These are phyloP conservation scores for Huntiella moniliformis DNA, from an alignment of 2,329 filamentous ascomycete species.

Conservation along the genomic window DNA sequence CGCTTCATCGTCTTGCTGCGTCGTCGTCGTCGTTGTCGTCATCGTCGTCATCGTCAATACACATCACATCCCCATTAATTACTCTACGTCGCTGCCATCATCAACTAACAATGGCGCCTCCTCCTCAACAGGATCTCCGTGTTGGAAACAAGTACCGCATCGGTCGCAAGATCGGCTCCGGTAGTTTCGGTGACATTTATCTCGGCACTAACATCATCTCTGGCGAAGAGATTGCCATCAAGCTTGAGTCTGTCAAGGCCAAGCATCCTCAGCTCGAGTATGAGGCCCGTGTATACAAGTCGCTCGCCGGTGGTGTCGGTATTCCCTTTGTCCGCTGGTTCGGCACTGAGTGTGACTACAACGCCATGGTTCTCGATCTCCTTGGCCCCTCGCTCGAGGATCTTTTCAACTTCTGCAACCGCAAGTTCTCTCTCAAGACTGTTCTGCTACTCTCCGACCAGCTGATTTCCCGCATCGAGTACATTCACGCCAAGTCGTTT, in stretches of 20 bases:
- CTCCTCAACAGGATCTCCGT: slow-evolving; percentile 59
- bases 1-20: neutral
- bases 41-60: neutral
- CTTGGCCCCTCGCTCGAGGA: slow-evolving; percentile 92
- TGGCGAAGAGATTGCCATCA: slow-evolving; percentile 98
- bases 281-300: slow-evolving; percentile 84
- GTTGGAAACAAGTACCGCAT: slow-evolving; percentile 99
- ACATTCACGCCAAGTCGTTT: slow-evolving; percentile 98
- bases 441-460: slow-evolving; percentile 92
- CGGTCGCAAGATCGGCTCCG: slow-evolving; percentile 95
- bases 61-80: neutral
- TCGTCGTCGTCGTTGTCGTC: no score
- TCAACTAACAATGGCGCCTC: slow-evolving; percentile 4
- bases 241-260: slow-evolving; percentile 97
- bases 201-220: slow-evolving; percentile 99
- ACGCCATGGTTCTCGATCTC: slow-evolving; percentile 96
- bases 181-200: slow-evolving; percentile 96
- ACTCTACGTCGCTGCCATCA: neutral
- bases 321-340: slow-evolving; percentile 99
- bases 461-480: slow-evolving; percentile 97
- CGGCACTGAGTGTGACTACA: slow-evolving; percentile 98
- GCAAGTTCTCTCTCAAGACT: slow-evolving; percentile 98
- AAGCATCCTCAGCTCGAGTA: slow-evolving; percentile 98
- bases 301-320: slow-evolving; percentile 84
- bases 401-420: slow-evolving; percentile 99